Percentiles rank a stretch among this genome's conserved stretches.
Evolutionary conservation across 2,329 filamentous ascomycete species (phyloP).

Genomic region (Fusarium brevicatenulatum): DNA sequence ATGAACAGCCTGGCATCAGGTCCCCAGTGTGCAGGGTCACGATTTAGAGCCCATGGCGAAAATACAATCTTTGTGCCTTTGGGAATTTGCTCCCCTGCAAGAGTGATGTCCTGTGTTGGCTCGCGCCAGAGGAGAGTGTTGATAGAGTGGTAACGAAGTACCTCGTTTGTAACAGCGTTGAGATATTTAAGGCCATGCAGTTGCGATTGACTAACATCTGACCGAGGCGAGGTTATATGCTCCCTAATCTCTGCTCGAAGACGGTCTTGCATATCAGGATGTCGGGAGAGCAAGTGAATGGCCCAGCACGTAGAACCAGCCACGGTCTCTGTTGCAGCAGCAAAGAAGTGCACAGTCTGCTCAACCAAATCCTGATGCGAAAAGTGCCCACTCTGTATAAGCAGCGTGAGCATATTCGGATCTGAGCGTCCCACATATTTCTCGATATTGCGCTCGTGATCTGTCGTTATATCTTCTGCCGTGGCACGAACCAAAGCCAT

Average conservation of each 20-base stretch:
- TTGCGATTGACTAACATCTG: not conserved
- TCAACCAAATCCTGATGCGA: not conserved
- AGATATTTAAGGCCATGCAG: not conserved
- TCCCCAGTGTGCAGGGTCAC: not conserved
- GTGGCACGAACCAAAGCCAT: not conserved
- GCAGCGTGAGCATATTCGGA: not conserved
- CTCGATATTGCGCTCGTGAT: not conserved
- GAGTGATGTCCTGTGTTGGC: not conserved
- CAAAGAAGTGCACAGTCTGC: not conserved
- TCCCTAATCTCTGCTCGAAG: not conserved
- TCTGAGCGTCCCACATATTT: fast-evolving
- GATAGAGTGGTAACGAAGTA: fast-evolving
- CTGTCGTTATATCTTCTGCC: not conserved
- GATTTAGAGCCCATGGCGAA: not conserved
- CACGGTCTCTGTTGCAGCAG: not conserved
- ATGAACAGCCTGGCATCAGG: fast-evolving
- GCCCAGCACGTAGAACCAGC: not conserved
- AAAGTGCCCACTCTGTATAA: not conserved
- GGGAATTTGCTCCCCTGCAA: not conserved
- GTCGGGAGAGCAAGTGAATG: not conserved
- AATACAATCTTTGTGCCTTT: not conserved
- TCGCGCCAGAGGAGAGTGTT: not conserved
- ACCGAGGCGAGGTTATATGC: not conserved
- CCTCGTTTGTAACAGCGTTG: not conserved
- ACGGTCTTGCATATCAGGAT: not conserved